Base-by-base conservation (phyloP, 1,284 basidiomycete genomes). In the Hypsizygus ulmarius region DNA sequence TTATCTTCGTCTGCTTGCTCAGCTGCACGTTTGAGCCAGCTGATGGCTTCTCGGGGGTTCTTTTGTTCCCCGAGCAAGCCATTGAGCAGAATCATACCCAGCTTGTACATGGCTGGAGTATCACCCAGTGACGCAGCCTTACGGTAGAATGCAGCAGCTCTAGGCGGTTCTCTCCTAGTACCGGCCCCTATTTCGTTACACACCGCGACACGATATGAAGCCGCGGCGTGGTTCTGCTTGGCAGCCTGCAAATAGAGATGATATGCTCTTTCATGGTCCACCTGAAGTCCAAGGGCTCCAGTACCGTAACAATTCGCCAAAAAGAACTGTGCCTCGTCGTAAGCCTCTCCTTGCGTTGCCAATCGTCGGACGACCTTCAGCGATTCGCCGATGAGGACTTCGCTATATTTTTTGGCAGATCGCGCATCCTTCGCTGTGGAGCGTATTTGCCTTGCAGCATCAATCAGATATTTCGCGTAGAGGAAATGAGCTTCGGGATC, bases 141-240 rank as follows among this genome's bases (percentile, higher is more conserved):
- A 53, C 95, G 85, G 71, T 98, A 99, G 67, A 99, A 98, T 11
- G 95, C 84, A 36, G 95, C 86, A 3, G 96, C 96, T 29, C 95
- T 82, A 25, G 85, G 78, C 1, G 87, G 84, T 62, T 99, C 96
- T 51, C 87, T 80, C 55, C 88, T 79, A 1, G 97, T 99, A n/a
- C 97, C 97, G 1, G 94, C 95, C n/a, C 97, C 97, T 49, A 99
- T 92, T 68, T 99, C 97, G 69, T 98, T 98, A 69, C 97, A 99
- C 3, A 99, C 96, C 3, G 95, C 97, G 27, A 97, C 95, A 38
- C 97, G 90, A 65, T 99, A 99, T 25, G 90, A 94, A 16, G 94
- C 95, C 0, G 93, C 84, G 0, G 97, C 82, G 63, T 99, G 93
- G 64, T 97, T 97, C 69, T 97, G 92, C 70, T 98, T 99, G 32